phyloP scores from a whole-genome alignment of 163 green algal species.

The Prototheca cutis region DNA sequence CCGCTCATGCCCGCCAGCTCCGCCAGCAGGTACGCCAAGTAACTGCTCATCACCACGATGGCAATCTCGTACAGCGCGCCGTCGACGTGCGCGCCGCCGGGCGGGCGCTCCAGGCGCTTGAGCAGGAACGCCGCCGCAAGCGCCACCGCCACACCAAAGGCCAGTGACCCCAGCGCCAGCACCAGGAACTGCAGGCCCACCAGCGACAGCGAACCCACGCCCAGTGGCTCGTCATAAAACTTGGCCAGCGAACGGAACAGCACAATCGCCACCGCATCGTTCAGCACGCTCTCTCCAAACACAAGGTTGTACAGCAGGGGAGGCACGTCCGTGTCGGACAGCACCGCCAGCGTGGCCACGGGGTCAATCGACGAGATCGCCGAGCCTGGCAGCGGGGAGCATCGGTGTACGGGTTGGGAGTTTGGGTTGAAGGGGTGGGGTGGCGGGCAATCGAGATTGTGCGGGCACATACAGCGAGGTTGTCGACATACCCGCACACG shows the following conservation, averaged over 20 bases:
- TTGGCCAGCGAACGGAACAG: slow-evolving; percentile 44
- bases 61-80: slow-evolving; percentile 52
- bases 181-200: slow-evolving; percentile 24
- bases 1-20: slow-evolving; percentile 54
- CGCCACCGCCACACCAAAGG: slow-evolving; percentile 40
- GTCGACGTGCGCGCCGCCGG: slow-evolving; percentile 5
- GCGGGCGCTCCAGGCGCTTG: slow-evolving; percentile 30
- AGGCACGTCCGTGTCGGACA: slow-evolving; percentile 46
- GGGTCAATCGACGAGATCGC: slow-evolving; percentile 53
- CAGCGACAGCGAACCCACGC: not conserved
- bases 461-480: no score
- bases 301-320: slow-evolving; percentile 79
- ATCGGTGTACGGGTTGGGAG: not conserved
- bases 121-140: slow-evolving; percentile 51
- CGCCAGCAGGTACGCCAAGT: slow-evolving; percentile 56
- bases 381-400: slow-evolving; percentile 22
- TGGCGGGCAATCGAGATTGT: no score
- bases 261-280: slow-evolving; percentile 70
- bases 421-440: not conserved
- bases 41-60: slow-evolving; percentile 58
- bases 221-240: slow-evolving; percentile 12
- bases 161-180: slow-evolving; percentile 28
- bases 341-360: slow-evolving; percentile 63
- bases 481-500: no score
- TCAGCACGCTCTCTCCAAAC: slow-evolving; percentile 84